Evolutionary conservation across 78 protist species (phyloP), one percentile per base, ranked within the genome.

Genomic region (Polysphondylium violaceum): DNA sequence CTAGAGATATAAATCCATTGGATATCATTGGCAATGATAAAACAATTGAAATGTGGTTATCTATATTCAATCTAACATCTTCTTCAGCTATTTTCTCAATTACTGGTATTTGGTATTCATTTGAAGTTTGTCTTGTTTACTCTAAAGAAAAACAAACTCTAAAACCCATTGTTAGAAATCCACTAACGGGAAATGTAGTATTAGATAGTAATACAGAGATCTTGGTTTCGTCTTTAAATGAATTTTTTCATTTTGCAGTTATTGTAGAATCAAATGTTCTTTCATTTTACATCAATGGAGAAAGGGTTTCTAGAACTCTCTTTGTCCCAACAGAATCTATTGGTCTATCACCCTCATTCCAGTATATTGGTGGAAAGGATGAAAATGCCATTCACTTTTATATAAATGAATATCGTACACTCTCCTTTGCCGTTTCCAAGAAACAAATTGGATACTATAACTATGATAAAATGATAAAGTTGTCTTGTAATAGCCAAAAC

Each of bases 21-120:
- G 17, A n/a, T 8, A 27, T 33, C 7, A 31, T 72, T 31, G 55
- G 33, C 8, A 25, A 27, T 27, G 78, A 3, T 33, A 50, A 33
- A 19, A 72, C 78, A 3, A 72, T 72, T 31, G 78, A 72, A 72
- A 72, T 72, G 78, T 72, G 63, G 59, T 17, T 72, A 21, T 23
- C 17, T 29, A 72, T 72, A 8, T 1, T 35, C 23, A 50, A 27
- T 72, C 51, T 72, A 51, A 38, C 53, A 36, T 12, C 31, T 9
- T 9, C 4, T 2, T 16, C 29, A 2, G 12, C 59, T 31, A 21
- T 36, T 0, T 16, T 69, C 43, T 29, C 38, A 33, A 25, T 72
- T 5, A 72, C 78, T 19, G 78, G 78, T 27, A 33, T 72, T 50
- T 31, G 51, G 16, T 14, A 31, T 12, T 72, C 78, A 29, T 50